Evolutionary conservation across 2,329 filamentous ascomycete species (phyloP).

Genomic region (Celoporthe dispersa): DNA sequence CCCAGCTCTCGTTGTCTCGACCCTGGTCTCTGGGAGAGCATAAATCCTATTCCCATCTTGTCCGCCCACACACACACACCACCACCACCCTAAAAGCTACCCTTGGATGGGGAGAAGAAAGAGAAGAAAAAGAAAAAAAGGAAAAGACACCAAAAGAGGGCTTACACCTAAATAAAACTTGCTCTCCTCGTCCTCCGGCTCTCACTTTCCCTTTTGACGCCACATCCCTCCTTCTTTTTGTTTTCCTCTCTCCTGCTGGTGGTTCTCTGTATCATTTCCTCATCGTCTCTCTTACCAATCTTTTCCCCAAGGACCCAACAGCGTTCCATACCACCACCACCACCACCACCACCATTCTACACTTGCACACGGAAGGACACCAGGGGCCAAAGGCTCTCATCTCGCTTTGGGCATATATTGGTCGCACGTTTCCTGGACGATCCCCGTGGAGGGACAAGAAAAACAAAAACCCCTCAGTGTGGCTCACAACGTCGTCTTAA

Average conservation of each 20-base stretch:
- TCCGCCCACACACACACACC: constrained; percentile 14
- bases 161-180: constrained; percentile 20
- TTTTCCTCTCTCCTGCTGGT: constrained; percentile 4
- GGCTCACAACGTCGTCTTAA: constrained; percentile 16
- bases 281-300: background rate
- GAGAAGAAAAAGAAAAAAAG: background rate
- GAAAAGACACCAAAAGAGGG: background rate
- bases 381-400: background rate
- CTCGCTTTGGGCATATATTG: background rate
- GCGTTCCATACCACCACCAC: background rate
- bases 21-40: constrained; percentile 19
- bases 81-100: background rate
- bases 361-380: background rate
- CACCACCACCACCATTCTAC: background rate
- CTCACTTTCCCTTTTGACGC: background rate
- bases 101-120: background rate
- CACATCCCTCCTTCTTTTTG: constrained; percentile 12
- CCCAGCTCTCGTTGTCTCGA: constrained; percentile 28
- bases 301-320: background rate
- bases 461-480: constrained; percentile 3
- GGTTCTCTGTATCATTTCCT: constrained; percentile 10
- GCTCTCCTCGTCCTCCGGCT: constrained; percentile 5
- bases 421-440: constrained; percentile 6
- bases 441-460: background rate
- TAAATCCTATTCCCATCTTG: constrained; percentile 19